A percentile compares a stretch with the other conserved stretches of the same genome.
phyloP scores from a whole-genome alignment of 2,329 filamentous ascomycete species.

The Cyphellophora europaea region DNA sequence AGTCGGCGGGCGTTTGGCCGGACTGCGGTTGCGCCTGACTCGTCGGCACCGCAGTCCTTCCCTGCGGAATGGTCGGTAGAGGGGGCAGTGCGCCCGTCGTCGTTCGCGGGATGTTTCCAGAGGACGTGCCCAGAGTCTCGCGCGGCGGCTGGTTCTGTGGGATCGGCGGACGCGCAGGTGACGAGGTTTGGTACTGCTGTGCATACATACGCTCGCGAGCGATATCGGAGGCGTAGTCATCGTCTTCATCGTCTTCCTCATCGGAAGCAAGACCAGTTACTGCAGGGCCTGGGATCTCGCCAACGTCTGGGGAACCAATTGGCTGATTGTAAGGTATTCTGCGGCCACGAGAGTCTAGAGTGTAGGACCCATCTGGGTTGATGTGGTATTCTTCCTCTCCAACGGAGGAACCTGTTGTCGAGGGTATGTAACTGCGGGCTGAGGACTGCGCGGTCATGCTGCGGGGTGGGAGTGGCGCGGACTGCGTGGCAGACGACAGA shows the following conservation, averaged over 20 bases:
- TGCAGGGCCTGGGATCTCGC: constrained; percentile 4
- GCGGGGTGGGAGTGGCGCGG: constrained; percentile 4
- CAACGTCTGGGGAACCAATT: constrained; percentile 20
- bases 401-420: constrained; percentile 46
- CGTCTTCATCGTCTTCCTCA: constrained; percentile 46
- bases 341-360: constrained; percentile 52
- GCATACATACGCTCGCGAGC: constrained; percentile 30
- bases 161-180: constrained; percentile 26
- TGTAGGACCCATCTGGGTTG: constrained; percentile 52
- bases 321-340: constrained; percentile 46
- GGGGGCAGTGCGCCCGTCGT: constrained; percentile 9
- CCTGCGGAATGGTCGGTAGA: constrained; percentile 11
- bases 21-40: neutral
- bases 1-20: constrained; percentile 38
- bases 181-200: constrained; percentile 19
- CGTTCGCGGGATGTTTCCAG: constrained; percentile 7
- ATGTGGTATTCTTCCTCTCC: constrained; percentile 63
- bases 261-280: neutral
- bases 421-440: constrained; percentile 31
- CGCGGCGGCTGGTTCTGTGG: constrained; percentile 24
- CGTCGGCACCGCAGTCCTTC: constrained; percentile 2
- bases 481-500: constrained; percentile 7
- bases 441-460: constrained; percentile 3
- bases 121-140: constrained; percentile 9
- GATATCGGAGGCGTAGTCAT: constrained; percentile 39